Base-by-base conservation (phyloP, 129 eudicot genomes). In the Artemisia tridentata region DNA sequence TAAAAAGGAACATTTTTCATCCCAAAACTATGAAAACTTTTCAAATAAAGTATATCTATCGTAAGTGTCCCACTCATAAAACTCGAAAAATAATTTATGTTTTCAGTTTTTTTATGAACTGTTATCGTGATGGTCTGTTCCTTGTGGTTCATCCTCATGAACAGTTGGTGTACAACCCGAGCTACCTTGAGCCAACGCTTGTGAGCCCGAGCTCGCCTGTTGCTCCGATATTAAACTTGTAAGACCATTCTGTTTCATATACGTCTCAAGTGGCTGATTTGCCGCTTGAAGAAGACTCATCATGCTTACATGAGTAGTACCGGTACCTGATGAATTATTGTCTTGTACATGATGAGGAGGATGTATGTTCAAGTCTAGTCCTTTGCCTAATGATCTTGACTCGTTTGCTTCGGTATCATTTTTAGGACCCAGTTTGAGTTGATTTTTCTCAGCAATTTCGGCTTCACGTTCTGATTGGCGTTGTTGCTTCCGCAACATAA, bases 381-480 rank as follows among this genome's bases (percentile, higher is more conserved):
- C 90, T 25, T 84, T 75, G 11, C 75, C 64, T 7, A 65, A 80
- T 41, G 71, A 76, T 67, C 79, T 29, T 14, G 68, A 68, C 25
- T 76, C 78, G 45, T 57, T 71, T 75, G 67, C 86, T 67, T 86
- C 91, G 0, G 68, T 29, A 51, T 86, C 96, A 18, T 84, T 88
- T 11, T 64, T 65, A 48, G 82, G 79, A 17, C 74, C 89, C 79
- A 71, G 65, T 64, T 79, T 68, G 11, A 82, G 81, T 50, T 81
- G 86, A 49, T 75, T 77, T 64, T 75, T 88, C 61, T 79, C 84
- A 10, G 90, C 88, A 5, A 87, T 76, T 72, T 93, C 98, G 0
- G 97, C 96, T 80, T 93, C 98, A 14, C 93, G 96, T 56, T 92
- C 98, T 8, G 95, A 85, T 77, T 89, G 98, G 20, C 96, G 92